A percentile compares a stretch with the other conserved stretches of the same genome.
Evolutionary conservation across 176 grass and related monocot genomes (phyloP).

Genomic region (Thinopyrum elongatum): DNA sequence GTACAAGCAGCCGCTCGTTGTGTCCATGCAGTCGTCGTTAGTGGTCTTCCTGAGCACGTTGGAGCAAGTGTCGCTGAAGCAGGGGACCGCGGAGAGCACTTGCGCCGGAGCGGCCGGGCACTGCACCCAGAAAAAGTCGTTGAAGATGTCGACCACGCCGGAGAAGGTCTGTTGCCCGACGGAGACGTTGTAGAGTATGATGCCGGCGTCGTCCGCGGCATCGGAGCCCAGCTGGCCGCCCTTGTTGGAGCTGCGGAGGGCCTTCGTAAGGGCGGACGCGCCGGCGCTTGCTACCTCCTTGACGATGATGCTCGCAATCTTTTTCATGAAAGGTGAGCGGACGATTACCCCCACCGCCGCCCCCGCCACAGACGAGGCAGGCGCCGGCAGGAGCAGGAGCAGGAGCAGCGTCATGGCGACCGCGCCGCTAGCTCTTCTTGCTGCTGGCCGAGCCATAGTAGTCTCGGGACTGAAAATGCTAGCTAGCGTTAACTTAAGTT

Average conservation of each 20-base stretch:
- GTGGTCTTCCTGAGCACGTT: too few species aligned
- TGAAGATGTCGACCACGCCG: too few species aligned
- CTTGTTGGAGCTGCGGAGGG: not conserved
- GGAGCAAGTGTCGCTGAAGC: too few species aligned
- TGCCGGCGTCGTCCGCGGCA: not conserved
- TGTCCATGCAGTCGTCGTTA: too few species aligned
- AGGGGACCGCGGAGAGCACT: too few species aligned
- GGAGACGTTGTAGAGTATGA: not conserved
- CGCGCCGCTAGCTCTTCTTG: not conserved
- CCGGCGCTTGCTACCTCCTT: not conserved
- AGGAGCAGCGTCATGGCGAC: not conserved
- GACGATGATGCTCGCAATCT: not conserved
- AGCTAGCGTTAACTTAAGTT: not conserved
- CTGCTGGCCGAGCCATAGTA: not conserved
- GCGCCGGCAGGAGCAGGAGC: not conserved
- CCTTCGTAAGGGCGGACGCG: not conserved
- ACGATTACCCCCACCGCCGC: not conserved
- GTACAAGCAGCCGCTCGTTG: too few species aligned
- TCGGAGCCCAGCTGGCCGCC: not conserved
- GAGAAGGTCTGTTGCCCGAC: not conserved
- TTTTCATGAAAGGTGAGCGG: not conserved
- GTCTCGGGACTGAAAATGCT: too few species aligned
- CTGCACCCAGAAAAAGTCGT: too few species aligned
- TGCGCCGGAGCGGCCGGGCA: too few species aligned
- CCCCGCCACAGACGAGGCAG: not conserved